Percentiles rank a stretch among this genome's conserved stretches.
Conservation (phyloP, 2,329 filamentous ascomycete species). For the Myriosclerotinia curreyana region DNA sequence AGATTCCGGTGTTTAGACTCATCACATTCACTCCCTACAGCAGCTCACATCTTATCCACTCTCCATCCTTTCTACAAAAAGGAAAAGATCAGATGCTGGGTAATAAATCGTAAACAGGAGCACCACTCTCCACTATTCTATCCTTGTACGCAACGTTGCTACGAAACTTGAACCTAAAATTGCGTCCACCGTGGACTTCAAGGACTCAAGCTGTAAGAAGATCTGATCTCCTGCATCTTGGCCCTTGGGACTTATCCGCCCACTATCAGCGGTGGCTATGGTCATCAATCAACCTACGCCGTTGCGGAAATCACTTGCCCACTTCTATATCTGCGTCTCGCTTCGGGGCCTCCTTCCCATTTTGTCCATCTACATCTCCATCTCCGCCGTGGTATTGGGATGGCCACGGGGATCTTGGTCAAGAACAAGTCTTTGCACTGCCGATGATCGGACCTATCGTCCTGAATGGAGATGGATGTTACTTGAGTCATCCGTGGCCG, state of each 20-base stretch:
- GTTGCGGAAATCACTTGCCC: slow-evolving; percentile 1
- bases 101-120: neutral
- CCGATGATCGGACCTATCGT: neutral
- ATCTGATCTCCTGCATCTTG: slow-evolving; percentile 11
- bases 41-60: neutral
- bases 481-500: neutral
- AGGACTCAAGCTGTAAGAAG: slow-evolving; percentile 5
- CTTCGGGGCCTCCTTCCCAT: neutral
- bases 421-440: neutral
- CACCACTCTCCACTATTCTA: slow-evolving; percentile 5
- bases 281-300: slow-evolving; percentile 4
- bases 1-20: neutral
- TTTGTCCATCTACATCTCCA: neutral
- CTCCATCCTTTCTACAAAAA: neutral
- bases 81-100: neutral
- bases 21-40: neutral
- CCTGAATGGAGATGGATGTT: too few species aligned
- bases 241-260: neutral
- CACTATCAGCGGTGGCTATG: slow-evolving; percentile 8
- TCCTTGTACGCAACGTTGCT: neutral
- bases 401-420: too few species aligned
- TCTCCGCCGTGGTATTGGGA: neutral
- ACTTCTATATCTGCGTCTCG: neutral
- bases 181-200: slow-evolving; percentile 2
- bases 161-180: neutral